phyloP scores from a whole-genome alignment of 108 stramenopile species.

The Seminavis robusta region DNA sequence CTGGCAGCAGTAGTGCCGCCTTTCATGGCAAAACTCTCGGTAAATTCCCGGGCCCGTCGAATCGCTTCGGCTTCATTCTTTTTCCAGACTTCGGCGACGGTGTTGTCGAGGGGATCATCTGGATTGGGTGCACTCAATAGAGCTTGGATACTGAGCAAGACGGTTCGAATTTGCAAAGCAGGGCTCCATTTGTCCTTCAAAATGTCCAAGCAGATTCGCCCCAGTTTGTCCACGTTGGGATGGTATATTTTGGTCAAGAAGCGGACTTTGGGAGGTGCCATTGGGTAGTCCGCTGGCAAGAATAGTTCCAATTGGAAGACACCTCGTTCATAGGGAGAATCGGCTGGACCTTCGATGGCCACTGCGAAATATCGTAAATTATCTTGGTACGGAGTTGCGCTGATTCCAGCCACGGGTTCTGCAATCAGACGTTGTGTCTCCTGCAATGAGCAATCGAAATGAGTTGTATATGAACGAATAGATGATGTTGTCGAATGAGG shows the following conservation, averaged over 20 bases:
- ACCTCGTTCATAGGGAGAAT: slow-evolving; percentile 92
- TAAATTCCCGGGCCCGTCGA: slow-evolving; percentile 85
- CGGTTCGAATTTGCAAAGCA: slow-evolving; percentile 95
- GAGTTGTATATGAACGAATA: neutral
- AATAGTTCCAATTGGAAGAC: slow-evolving; percentile 95
- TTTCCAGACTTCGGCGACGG: slow-evolving; percentile 97
- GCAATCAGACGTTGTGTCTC: slow-evolving; percentile 95
- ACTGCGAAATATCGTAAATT: slow-evolving; percentile 98
- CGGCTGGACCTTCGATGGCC: slow-evolving; percentile 92
- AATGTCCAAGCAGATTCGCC: slow-evolving; percentile 98
- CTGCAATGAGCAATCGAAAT: slow-evolving; percentile 23
- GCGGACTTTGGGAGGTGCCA: slow-evolving; percentile 98
- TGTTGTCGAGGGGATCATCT: slow-evolving; percentile 97
- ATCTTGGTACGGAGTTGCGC: slow-evolving; percentile 96
- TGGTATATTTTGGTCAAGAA: slow-evolving; percentile 99
- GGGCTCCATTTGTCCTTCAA: slow-evolving; percentile 99
- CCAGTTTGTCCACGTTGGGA: slow-evolving; percentile 98
- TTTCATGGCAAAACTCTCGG: slow-evolving; percentile 85
- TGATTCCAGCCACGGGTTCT: slow-evolving; percentile 96
- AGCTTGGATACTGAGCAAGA: slow-evolving; percentile 92
- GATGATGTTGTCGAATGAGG: neutral
- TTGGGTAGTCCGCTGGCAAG: slow-evolving; percentile 98
- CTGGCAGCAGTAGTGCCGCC: neutral
- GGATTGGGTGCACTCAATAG: slow-evolving; percentile 96
- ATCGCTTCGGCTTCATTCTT: slow-evolving; percentile 89